phyloP scores from a whole-genome alignment of 805 yeast species.

The Teunomyces lycoperdinae region DNA sequence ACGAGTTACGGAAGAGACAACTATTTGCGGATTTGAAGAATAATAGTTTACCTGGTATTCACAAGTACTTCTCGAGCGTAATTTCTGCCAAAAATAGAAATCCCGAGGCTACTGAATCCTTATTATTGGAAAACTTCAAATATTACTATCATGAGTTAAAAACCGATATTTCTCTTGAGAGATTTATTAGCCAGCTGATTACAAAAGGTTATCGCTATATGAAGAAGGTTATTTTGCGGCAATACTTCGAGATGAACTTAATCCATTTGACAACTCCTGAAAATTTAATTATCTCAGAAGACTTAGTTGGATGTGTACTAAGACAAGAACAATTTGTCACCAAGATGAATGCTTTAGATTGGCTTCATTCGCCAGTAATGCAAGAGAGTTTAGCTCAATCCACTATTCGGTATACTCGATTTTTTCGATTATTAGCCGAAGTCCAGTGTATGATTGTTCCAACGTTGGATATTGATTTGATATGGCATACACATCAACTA shows the following conservation, averaged over 20 bases:
- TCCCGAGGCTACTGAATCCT: background rate
- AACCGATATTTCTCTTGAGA: background rate
- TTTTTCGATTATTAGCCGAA: constrained; percentile 9
- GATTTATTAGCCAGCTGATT: background rate
- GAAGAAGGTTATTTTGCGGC: constrained; percentile 6
- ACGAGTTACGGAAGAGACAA: constrained; percentile 19
- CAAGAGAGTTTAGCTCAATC: constrained; percentile 14
- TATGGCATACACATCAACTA: constrained; percentile 29
- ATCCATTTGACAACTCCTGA: constrained; percentile 8
- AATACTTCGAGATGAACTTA: constrained; percentile 13
- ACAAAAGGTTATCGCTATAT: background rate
- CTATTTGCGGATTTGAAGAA: constrained; percentile 12
- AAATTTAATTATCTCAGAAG: constrained; percentile 13
- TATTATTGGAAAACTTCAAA: background rate
- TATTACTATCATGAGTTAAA: constrained; percentile 7
- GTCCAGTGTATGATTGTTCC: constrained; percentile 15
- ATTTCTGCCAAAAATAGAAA: constrained; percentile 2
- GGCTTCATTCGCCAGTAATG: constrained; percentile 15
- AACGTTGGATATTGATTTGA: constrained; percentile 25
- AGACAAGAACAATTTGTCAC: constrained; percentile 22
- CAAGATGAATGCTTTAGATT: constrained; percentile 18
- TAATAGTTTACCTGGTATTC: constrained; percentile 7
- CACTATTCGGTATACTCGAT: constrained; percentile 17
- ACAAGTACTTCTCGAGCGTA: constrained; percentile 9
- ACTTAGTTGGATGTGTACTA: constrained; percentile 23